A percentile compares a stretch with the other conserved stretches of the same genome.
Evolutionary conservation across 2,329 filamentous ascomycete species (phyloP).

Genomic region (Colletotrichum phormii): DNA sequence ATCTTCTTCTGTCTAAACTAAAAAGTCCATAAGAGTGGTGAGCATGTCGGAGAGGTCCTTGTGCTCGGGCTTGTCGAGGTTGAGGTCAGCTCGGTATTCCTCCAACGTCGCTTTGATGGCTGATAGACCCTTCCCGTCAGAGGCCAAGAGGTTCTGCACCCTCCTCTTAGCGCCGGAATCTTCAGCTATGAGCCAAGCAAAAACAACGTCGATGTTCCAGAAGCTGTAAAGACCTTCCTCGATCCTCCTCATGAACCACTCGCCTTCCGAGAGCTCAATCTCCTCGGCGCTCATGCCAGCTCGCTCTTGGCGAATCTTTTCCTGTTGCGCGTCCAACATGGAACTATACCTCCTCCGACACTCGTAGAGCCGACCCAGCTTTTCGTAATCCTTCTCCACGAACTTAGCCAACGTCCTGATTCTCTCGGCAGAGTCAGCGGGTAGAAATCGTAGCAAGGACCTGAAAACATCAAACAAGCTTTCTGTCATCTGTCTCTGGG

Average conservation of each 20-base stretch:
- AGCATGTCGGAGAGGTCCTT: conserved; percentile 70
- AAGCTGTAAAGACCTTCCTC: conserved; percentile 88
- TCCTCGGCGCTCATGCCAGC: conserved; percentile 56
- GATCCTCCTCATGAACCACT: conserved; percentile 80
- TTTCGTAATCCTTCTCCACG: conserved; percentile 93
- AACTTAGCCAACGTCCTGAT: conserved; percentile 94
- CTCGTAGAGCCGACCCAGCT: conserved; percentile 78
- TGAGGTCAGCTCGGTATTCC: conserved; percentile 65
- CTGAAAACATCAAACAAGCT: conserved; percentile 86
- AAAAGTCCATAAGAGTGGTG: conserved; percentile 61
- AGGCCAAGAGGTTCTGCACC: conserved; percentile 73
- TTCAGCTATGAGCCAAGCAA: conserved; percentile 94
- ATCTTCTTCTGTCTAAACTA: conserved; percentile 45
- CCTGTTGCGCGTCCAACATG: conserved; percentile 71
- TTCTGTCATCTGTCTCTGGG: conserved; percentile 53
- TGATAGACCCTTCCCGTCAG: conserved; percentile 73
- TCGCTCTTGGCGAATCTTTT: conserved; percentile 62
- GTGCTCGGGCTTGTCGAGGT: conserved; percentile 68
- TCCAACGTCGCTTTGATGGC: conserved; percentile 76
- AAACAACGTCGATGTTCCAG: conserved; percentile 84
- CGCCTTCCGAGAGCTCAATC: conserved; percentile 72
- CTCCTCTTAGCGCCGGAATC: conserved; percentile 79
- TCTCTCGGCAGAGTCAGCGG: conserved; percentile 79
- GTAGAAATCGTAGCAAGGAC: conserved; percentile 82
- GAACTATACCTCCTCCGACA: conserved; percentile 78